phyloP scores from a whole-genome alignment of 2,329 filamentous ascomycete genomes.

The Aspergillus ibericus region DNA sequence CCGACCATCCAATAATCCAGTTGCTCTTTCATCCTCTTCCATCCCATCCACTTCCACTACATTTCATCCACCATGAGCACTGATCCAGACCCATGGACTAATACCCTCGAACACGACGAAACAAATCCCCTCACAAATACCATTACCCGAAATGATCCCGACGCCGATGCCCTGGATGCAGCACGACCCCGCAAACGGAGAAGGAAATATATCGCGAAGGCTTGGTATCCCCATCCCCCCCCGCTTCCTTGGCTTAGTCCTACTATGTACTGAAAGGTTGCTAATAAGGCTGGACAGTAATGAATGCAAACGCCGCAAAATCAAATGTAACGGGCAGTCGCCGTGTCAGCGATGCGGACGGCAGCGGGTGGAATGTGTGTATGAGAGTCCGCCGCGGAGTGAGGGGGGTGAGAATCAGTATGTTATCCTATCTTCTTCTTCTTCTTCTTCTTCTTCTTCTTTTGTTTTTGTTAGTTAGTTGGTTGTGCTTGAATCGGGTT shows the following conservation, averaged over 20 bases:
- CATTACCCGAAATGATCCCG: too few relatives aligned
- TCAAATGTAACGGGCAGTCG: slow-evolving; percentile 64
- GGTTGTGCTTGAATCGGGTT: neutral
- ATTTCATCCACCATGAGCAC: neutral
- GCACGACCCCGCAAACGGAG: slow-evolving; percentile 56
- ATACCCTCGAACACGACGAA: slow-evolving; percentile 1
- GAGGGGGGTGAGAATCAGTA: slow-evolving; percentile 2
- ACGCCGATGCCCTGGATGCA: too few relatives aligned
- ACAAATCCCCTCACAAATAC: too few relatives aligned
- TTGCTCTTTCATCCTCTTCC: neutral
- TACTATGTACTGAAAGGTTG: too few relatives aligned
- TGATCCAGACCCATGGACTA: slow-evolving; percentile 4
- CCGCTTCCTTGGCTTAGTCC: too few relatives aligned
- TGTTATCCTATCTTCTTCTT: neutral
- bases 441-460: neutral
- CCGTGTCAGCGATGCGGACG: slow-evolving; percentile 62
- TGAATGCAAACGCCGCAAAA: slow-evolving; percentile 65
- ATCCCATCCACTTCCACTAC: neutral
- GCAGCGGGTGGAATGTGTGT: slow-evolving; percentile 39
- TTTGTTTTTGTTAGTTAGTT: neutral
- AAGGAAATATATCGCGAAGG: slow-evolving; percentile 65
- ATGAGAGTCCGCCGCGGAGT: slow-evolving; percentile 69
- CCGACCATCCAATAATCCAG: neutral
- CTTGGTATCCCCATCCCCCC: too few relatives aligned
- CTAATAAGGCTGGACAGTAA: slow-evolving; percentile 45